Evolutionary conservation across 768 basidiomycete species (phyloP).

Genomic region (Amyloporia xantha): DNA sequence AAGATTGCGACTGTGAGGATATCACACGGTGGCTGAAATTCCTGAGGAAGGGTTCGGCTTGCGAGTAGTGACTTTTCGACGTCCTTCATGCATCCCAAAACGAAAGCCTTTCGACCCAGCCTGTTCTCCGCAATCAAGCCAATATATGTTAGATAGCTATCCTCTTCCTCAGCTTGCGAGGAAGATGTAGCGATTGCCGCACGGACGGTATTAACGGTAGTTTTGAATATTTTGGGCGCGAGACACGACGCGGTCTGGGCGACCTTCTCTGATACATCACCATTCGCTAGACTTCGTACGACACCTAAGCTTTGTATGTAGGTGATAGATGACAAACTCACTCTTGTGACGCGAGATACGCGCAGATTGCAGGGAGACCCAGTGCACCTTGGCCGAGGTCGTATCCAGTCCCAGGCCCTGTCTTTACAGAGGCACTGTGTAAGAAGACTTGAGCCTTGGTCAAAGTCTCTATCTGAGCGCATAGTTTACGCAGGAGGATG

Average conservation of each 20-base stretch:
- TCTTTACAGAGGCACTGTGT: constrained; percentile 33
- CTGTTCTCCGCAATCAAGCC: constrained; percentile 7
- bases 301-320: neutral
- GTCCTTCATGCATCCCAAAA: constrained; percentile 16
- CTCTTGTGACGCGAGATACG: constrained; percentile 44
- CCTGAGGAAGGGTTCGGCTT: constrained; percentile 13
- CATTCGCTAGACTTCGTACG: constrained; percentile 20
- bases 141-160: constrained; percentile 9
- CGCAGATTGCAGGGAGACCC: constrained; percentile 45
- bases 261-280: constrained; percentile 22
- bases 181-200: constrained; percentile 13
- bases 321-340: constrained; percentile 13
- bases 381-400: constrained; percentile 31
- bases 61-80: constrained; percentile 17
- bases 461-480: constrained; percentile 29
- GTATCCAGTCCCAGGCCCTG: constrained; percentile 44
- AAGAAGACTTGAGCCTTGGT: constrained; percentile 28
- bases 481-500: constrained; percentile 19
- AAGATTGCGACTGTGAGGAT: constrained; percentile 20
- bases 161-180: neutral
- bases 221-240: constrained; percentile 21
- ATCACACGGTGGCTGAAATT: constrained; percentile 11
- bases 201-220: constrained; percentile 21
- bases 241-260: constrained; percentile 30
- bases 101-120: constrained; percentile 11